Conservation (phyloP, 257 asterid species). For the Solanum virginianum region DNA sequence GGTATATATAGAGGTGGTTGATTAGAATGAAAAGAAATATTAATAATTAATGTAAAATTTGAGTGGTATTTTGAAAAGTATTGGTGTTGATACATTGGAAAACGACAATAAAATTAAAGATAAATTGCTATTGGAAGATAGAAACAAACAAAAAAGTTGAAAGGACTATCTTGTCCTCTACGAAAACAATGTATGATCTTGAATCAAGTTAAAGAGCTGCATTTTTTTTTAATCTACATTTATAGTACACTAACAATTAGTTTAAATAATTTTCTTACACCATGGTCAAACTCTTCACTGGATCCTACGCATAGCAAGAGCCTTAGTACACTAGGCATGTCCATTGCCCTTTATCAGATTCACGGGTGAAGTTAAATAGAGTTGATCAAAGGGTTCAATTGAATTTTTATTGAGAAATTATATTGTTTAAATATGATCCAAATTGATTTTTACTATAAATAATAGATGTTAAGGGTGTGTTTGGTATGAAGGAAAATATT, state of each 20-base stretch:
- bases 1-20: background rate
- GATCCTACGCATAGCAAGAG: too few species aligned
- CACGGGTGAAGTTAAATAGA: background rate
- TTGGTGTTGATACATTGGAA: background rate
- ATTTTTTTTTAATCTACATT: background rate
- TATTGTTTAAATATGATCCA: background rate
- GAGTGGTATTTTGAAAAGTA: background rate
- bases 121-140: conserved; percentile 9
- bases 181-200: background rate
- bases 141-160: conserved; percentile 4
- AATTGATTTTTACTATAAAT: too few species aligned
- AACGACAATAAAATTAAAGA: conserved; percentile 10
- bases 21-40: background rate
- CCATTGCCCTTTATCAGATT: background rate
- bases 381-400: background rate
- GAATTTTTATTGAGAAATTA: background rate
- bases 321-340: too few species aligned
- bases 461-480: too few species aligned
- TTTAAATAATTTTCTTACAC: background rate
- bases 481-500: too few species aligned
- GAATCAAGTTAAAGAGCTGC: background rate
- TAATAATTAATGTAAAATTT: background rate
- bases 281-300: too few species aligned
- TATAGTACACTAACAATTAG: background rate
- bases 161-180: conserved; percentile 24